Base-by-base conservation (phyloP, 768 basidiomycete genomes). In the Brasilioporus rufonigricans region DNA sequence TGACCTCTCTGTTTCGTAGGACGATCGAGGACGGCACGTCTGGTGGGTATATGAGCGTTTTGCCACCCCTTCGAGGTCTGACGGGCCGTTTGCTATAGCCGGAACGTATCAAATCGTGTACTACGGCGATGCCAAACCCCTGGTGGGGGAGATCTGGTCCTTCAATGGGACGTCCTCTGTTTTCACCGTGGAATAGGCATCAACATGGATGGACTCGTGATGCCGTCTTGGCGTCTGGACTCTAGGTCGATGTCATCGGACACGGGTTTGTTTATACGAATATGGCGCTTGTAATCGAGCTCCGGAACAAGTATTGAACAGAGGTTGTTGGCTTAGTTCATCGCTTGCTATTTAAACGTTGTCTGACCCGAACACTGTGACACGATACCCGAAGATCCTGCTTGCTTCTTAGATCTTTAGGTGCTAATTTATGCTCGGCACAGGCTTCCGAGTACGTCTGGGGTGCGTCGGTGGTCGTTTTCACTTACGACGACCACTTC, bases 121-220 rank as follows among this genome's bases (percentile, higher is more conserved):
- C 68, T 84, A 81, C 57, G 90, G 89, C 10, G 88, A 92, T 67
- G 81, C 82, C n/a, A 91, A 91, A 72, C 76, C 83, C 1, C 66
- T 86, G 43, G 72, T 83, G 46, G 87, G 89, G 8, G 70, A 76
- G 27, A 84, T 90, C 55, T 76, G 75, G 13, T 63, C 86, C 1
- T 91, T 91, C 70, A 77, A 76, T 24, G 85, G 84, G 19, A 71
- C 71, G 18, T 88, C 87, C 1, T 79, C 80, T 23, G 77, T 73
- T 46, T 91, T 91, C 69, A 84, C 78, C 3, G 69, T 89, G 18
- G 58, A 29, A 24, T 70, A 65, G 19, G 32, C 13, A 13, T 29
- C 27, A 48, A 29, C 11, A 26, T 2, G 11, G 31, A 44, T 36
- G 16, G 23, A 41, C 23, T 41, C 24, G 24, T 9, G 41, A 10